Evolutionary conservation across 257 asterid genomes (phyloP).

Genomic region (Jaltomata sinuosa): DNA sequence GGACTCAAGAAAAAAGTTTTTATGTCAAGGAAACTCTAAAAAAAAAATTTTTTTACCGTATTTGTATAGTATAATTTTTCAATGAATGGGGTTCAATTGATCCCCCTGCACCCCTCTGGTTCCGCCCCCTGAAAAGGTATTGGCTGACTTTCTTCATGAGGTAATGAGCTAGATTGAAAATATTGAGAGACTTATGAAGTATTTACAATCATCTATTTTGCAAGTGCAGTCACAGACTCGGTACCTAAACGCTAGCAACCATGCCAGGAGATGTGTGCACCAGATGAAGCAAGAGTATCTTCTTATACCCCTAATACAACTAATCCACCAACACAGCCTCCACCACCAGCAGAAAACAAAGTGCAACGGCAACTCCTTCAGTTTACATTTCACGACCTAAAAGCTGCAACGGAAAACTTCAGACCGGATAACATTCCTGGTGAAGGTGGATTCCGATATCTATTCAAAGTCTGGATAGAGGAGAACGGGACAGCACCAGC

Average conservation of each 20-base stretch:
- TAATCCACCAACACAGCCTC: slow-evolving; percentile 11
- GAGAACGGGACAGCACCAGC: slow-evolving; percentile 86
- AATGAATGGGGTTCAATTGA: too few species aligned
- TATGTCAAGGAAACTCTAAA: too few species aligned
- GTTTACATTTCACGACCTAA: slow-evolving; percentile 69
- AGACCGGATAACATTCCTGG: slow-evolving; percentile 92
- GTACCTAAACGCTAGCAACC: slow-evolving; percentile 66
- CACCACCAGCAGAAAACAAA: slow-evolving; percentile 15
- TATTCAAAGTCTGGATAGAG: slow-evolving; percentile 94
- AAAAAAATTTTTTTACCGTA: too few species aligned
- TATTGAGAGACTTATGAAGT: background rate
- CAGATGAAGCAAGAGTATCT: slow-evolving; percentile 50
- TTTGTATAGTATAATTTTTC: too few species aligned
- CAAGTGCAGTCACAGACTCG: slow-evolving; percentile 64
- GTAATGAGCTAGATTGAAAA: background rate
- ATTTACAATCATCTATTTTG: background rate
- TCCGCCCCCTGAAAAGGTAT: too few species aligned
- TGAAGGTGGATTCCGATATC: slow-evolving; percentile 94
- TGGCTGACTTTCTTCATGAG: too few species aligned
- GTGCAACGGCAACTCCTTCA: slow-evolving; percentile 54
- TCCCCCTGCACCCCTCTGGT: too few species aligned
- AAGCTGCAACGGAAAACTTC: slow-evolving; percentile 81
- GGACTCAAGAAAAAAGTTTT: too few species aligned
- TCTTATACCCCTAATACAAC: slow-evolving; percentile 24
- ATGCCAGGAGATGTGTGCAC: slow-evolving; percentile 76